Conservation (phyloP, 129 eudicot species). For the Pittosporum tobira region DNA sequence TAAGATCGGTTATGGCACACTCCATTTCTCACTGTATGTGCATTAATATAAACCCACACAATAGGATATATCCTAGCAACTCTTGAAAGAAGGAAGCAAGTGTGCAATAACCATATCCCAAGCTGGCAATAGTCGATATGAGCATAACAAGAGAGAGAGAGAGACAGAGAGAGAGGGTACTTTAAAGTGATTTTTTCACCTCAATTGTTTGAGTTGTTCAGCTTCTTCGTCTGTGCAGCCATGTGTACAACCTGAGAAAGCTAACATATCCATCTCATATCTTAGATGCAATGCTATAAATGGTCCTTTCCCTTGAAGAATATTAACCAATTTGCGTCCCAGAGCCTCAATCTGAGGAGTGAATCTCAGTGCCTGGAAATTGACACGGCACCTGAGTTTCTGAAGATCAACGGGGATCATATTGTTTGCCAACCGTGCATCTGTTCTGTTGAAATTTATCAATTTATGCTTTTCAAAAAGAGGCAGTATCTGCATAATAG, state of each 20-base stretch:
- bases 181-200: slow-evolving; percentile 35
- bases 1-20: background rate
- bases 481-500: slow-evolving; percentile 73
- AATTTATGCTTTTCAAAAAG: slow-evolving; percentile 72
- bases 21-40: background rate
- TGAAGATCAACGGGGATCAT: slow-evolving; percentile 77
- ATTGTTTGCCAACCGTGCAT: slow-evolving; percentile 86
- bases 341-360: slow-evolving; percentile 82
- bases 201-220: slow-evolving; percentile 75
- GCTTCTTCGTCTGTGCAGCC: slow-evolving; percentile 93
- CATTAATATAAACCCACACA: too few species aligned
- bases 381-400: slow-evolving; percentile 90
- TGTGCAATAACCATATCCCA: background rate
- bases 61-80: too few species aligned
- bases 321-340: slow-evolving; percentile 54
- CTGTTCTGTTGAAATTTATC: slow-evolving; percentile 86
- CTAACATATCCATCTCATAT: slow-evolving; percentile 99
- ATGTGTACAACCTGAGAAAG: slow-evolving; percentile 95
- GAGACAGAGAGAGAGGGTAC: background rate
- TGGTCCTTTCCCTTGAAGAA: slow-evolving; percentile 67
- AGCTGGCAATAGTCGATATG: background rate
- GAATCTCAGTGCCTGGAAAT: slow-evolving; percentile 82
- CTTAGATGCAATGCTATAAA: slow-evolving; percentile 85
- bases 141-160: background rate
- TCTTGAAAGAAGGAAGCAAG: background rate